Evolutionary conservation across 306 rosid species (phyloP).

Genomic region (Trichosanthes truncata): DNA sequence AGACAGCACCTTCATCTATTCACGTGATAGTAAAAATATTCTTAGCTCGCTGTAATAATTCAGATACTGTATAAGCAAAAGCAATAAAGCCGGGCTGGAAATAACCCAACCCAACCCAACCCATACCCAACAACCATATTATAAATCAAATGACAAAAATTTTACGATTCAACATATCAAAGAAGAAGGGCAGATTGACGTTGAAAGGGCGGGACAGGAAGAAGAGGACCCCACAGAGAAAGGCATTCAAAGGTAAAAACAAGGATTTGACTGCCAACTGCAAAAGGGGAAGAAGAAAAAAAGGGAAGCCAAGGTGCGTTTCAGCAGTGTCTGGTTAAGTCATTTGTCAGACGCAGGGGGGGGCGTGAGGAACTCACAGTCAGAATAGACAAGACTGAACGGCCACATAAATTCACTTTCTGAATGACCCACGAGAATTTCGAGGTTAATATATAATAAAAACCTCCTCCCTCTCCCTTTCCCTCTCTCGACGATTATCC

Average conservation of each 20-base stretch:
- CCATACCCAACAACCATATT: not conserved
- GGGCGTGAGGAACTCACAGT: conserved; percentile 14
- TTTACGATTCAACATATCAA: not conserved
- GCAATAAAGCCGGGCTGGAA: not conserved
- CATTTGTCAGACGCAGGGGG: conserved; percentile 35
- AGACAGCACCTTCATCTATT: conserved; percentile 61
- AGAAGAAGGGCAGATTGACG: not conserved
- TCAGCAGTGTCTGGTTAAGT: conserved; percentile 59
- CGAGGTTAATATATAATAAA: not conserved
- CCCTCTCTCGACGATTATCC: not conserved
- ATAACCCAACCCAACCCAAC: not conserved
- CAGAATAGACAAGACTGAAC: conserved; percentile 13
- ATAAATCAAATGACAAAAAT: not conserved
- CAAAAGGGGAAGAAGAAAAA: not conserved
- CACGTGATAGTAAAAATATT: not conserved
- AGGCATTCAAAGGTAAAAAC: not conserved
- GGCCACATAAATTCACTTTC: conserved; percentile 8
- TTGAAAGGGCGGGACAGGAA: not conserved
- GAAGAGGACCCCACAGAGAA: not conserved
- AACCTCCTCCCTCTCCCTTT: no score
- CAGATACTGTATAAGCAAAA: not conserved
- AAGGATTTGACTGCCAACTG: conserved; percentile 13
- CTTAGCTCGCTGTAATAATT: not conserved
- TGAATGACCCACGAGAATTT: conserved; percentile 1
- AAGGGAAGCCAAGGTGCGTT: conserved; percentile 10